Percentiles rank a stretch among this genome's conserved stretches.
These are phyloP conservation scores for Puccinia triticina DNA, from an alignment of 1,284 basidiomycete genomes.

Conservation along the genomic window DNA sequence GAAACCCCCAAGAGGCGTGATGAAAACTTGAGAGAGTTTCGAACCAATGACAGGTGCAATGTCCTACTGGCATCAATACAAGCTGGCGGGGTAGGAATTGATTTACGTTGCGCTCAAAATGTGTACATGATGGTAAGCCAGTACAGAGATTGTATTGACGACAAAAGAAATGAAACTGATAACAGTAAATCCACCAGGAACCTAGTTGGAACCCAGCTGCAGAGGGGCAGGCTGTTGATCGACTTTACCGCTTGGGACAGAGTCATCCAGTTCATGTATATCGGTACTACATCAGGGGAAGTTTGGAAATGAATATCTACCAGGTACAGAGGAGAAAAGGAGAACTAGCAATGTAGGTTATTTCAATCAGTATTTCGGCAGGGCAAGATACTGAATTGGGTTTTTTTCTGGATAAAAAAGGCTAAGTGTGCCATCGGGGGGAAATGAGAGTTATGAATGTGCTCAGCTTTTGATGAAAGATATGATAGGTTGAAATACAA, in stretches of 20 bases:
- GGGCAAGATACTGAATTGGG: background rate
- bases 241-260: constrained; percentile 25
- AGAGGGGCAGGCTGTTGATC: background rate
- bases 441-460: constrained; percentile 11
- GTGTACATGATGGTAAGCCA: background rate
- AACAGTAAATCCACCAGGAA: background rate
- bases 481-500: background rate
- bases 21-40: background rate
- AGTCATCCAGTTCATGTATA: background rate
- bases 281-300: background rate
- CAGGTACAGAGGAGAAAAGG: constrained; percentile 20
- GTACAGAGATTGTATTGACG: background rate
- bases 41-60: background rate
- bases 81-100: constrained; percentile 11
- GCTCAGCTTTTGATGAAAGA: background rate
- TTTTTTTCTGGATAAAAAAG: background rate
- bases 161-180: no score
- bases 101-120: constrained; percentile 15
- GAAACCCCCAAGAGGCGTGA: background rate
- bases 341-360: constrained; percentile 1
- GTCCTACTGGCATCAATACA: constrained; percentile 4
- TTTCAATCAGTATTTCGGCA: constrained; percentile 4
- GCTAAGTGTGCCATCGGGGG: constrained; percentile 12
- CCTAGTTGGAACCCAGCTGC: constrained; percentile 20
- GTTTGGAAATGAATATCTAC: constrained; percentile 4